Base-by-base conservation (phyloP, 768 basidiomycete species). In the Pleurotus tuber-regium region DNA sequence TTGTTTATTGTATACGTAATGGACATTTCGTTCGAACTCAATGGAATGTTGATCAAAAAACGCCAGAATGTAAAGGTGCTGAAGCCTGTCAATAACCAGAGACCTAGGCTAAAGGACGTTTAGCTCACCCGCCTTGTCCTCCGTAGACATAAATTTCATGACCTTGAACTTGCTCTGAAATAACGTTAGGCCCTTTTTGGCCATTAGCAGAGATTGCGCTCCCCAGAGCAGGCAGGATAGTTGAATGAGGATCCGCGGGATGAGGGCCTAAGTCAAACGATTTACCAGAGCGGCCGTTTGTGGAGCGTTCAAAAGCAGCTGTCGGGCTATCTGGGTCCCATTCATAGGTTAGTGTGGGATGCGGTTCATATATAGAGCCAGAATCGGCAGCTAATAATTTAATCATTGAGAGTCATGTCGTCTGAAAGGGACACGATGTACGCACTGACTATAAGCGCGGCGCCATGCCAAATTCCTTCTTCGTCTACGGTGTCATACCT, bases 21-120 rank as follows among this genome's bases (percentile, higher is more conserved):
- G 43, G 74, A 70, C 78, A 93, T 88, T 70, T 96, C 91, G 30
- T 73, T 70, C 7, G 72, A 68, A 1, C 77, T 75, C 2, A 98
- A 66, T 0, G 92, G 92, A 50, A 99, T 77, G 56, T 86, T 82
- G 42, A 98, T 82, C 61, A 85, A 75, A 71, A 98, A 98, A 48
- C 96, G 79, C 89, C 93, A 98, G 72, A 99, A 99, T 1, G 92
- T 92, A 63, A 82, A 93, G 0, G 87, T 86, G 4, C 93, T 95
- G 53, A 25, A 42, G 19, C 26, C 11, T 19, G 11, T 16, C 25
- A 46, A 29, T 19, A 10, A 14, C 40, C 29, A 43, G 41, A 35
- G 11, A 21, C 41, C 23, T 10, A 5, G 2, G 23, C 9, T 48
- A 16, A 51, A 11, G 51, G 49, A 33, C 12, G 10, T 9, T 18